These are phyloP conservation scores for Tetracladium marchalianum DNA, from an alignment of 495 filamentous ascomycete genomes.

Conservation along the genomic window DNA sequence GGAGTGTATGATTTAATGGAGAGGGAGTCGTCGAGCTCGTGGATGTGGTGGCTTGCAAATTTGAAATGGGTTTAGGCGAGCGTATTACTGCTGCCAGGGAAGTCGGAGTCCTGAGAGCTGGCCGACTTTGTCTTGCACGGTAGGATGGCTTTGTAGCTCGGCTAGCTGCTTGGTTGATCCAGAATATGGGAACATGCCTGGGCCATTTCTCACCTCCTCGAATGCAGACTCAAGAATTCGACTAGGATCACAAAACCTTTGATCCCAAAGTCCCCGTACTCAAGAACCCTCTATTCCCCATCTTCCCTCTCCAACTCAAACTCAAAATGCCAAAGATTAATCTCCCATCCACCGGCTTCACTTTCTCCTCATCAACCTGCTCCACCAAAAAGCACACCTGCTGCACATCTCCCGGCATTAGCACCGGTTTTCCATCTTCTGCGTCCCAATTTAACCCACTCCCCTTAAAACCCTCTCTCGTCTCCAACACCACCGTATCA, in stretches of 20 bases:
- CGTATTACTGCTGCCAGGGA: too few relatives aligned
- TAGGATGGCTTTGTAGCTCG: too few relatives aligned
- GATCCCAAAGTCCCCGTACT: constrained; percentile 75
- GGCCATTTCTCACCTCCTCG: too few relatives aligned
- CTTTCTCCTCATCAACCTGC: constrained; percentile 44
- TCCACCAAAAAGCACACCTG: constrained; percentile 87
- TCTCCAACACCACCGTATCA: constrained; percentile 42
- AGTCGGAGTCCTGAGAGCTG: too few relatives aligned
- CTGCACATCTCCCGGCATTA: constrained; percentile 78
- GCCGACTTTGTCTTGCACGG: too few relatives aligned
- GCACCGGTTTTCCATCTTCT: constrained; percentile 41
- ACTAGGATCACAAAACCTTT: constrained; percentile 15
- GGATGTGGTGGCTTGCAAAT: too few relatives aligned
- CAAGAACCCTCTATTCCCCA: constrained; percentile 84
- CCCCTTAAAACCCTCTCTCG: constrained; percentile 35
- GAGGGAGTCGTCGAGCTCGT: too few relatives aligned
- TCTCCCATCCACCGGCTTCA: constrained; percentile 45
- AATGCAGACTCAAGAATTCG: too few relatives aligned
- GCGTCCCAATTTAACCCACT: constrained; percentile 42
- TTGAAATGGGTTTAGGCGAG: too few relatives aligned
- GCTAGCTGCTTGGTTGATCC: too few relatives aligned
- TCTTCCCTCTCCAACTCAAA: constrained; percentile 78
- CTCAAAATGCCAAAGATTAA: constrained; percentile 69
- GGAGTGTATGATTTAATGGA: too few relatives aligned
- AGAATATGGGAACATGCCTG: too few relatives aligned